Evolutionary conservation across 106 monocot species (phyloP).

Genomic region (Dactylorhiza incarnata): DNA sequence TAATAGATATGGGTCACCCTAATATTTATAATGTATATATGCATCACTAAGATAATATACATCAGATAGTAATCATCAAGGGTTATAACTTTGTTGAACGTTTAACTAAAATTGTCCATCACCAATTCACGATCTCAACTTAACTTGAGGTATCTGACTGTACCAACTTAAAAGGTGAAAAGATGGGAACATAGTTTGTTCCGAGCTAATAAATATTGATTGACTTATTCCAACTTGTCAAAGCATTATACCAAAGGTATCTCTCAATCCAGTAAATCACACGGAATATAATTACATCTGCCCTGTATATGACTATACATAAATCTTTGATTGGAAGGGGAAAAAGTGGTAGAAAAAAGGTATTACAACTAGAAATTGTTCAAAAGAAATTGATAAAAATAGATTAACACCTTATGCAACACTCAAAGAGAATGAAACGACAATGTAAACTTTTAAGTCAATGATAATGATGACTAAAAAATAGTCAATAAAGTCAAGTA

Average conservation of each 20-base stretch:
- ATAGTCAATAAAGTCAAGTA: not conserved
- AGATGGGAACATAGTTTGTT: not conserved
- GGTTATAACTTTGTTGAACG: no score
- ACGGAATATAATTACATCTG: not conserved
- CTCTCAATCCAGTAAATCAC: not conserved
- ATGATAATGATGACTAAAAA: not conserved
- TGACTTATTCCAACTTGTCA: not conserved
- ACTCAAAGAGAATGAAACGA: not conserved
- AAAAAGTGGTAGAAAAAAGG: no score
- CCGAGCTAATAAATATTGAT: not conserved
- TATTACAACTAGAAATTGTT: no score
- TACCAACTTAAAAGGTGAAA: not conserved
- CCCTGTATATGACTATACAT: not conserved
- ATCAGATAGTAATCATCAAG: no score
- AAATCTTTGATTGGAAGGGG: not conserved
- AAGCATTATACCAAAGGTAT: not conserved
- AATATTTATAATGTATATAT: no score
- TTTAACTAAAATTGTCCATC: not conserved
- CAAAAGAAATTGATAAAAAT: not conserved
- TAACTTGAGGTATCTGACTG: not conserved
- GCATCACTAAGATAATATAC: no score
- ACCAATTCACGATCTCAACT: not conserved
- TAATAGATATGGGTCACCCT: no score
- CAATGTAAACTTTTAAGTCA: not conserved
- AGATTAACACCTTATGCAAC: not conserved